Evolutionary conservation across 371 early-diverging fungal genomes (phyloP).

Genomic region (Mortierella sp.): DNA sequence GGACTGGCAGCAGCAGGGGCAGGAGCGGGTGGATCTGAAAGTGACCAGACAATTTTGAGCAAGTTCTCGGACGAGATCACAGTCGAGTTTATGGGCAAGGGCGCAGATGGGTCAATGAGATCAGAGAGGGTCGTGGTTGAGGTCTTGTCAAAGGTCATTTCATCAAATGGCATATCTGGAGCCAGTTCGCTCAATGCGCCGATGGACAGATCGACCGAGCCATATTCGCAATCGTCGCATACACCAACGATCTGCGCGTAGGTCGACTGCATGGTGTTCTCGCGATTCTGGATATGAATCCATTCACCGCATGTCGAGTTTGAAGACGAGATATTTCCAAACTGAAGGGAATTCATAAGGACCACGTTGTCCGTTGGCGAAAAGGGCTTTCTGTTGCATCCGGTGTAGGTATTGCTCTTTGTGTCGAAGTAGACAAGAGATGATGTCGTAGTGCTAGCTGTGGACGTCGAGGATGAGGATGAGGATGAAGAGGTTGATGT

Average conservation of each 20-base stretch:
- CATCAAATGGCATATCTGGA: slow-evolving; percentile 17
- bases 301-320: slow-evolving; percentile 53
- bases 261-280: slow-evolving; percentile 34
- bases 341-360: slow-evolving; percentile 51
- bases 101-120: slow-evolving; percentile 12
- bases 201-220: slow-evolving; percentile 23
- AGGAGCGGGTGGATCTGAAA: slow-evolving; percentile 21
- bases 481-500: slow-evolving; percentile 12
- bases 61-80: slow-evolving; percentile 28
- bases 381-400: slow-evolving; percentile 45
- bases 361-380: slow-evolving; percentile 39
- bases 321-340: slow-evolving; percentile 20
- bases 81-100: slow-evolving; percentile 9
- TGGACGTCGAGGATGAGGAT: slow-evolving; percentile 6
- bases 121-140: slow-evolving; percentile 18
- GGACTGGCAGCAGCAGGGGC: neutral
- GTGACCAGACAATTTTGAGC: slow-evolving; percentile 35
- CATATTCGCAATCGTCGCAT: slow-evolving; percentile 44
- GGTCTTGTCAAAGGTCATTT: slow-evolving; percentile 16
- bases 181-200: slow-evolving; percentile 32
- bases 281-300: slow-evolving; percentile 43
- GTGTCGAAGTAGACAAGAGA: slow-evolving; percentile 46
- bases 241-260: slow-evolving; percentile 41
- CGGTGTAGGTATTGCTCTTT: slow-evolving; percentile 30
- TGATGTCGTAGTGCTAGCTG: slow-evolving; percentile 3